These are phyloP conservation scores for Taphrina communis DNA, from an alignment of 1,139 yeast genomes.

Conservation along the genomic window DNA sequence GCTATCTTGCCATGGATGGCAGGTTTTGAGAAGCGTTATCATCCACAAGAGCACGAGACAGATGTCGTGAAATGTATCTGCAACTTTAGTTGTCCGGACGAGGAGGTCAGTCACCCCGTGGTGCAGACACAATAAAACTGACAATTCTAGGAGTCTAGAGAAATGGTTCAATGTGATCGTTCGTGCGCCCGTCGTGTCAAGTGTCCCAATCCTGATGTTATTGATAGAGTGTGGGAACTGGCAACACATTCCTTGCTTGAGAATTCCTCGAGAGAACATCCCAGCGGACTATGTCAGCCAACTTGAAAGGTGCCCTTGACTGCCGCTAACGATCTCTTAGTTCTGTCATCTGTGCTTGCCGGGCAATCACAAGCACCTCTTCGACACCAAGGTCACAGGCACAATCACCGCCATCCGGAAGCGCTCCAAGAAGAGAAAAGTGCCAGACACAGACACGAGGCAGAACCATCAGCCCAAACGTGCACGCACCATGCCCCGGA, in stretches of 20 bases:
- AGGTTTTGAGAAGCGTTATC: conserved; percentile 25
- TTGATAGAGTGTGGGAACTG: conserved; percentile 22
- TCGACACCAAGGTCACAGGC: neutral
- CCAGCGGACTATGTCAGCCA: conserved; percentile 20
- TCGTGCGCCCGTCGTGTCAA: neutral
- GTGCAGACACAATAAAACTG: neutral
- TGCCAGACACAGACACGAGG: neutral
- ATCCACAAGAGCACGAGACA: conserved; percentile 20
- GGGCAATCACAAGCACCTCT: conserved; percentile 13
- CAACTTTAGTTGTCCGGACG: conserved; percentile 16
- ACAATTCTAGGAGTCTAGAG: conserved; percentile 15
- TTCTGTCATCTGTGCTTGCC: conserved; percentile 31
- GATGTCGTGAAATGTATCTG: conserved; percentile 31
- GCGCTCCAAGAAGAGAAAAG: neutral
- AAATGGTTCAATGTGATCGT: conserved; percentile 32
- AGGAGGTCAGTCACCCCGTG: neutral
- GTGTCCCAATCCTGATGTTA: neutral
- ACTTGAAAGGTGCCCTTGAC: neutral
- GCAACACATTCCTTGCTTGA: conserved; percentile 35
- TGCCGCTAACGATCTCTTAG: neutral
- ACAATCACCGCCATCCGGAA: neutral
- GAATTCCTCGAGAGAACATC: conserved; percentile 15
- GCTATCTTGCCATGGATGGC: conserved; percentile 25
- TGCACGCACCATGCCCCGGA: neutral
- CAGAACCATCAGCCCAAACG: neutral